These are phyloP conservation scores for Senna tora DNA, from an alignment of 306 rosid species.

Conservation along the genomic window DNA sequence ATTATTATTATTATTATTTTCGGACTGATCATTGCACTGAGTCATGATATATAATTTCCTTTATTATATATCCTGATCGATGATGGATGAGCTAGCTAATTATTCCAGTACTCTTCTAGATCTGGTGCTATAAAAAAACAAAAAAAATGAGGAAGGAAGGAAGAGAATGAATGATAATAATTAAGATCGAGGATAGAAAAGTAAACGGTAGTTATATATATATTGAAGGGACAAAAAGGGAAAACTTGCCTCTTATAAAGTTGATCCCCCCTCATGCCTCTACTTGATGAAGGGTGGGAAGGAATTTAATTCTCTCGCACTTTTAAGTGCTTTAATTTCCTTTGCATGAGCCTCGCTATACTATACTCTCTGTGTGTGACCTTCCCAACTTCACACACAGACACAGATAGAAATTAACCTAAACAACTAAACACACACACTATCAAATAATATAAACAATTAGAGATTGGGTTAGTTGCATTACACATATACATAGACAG, in stretches of 20 bases:
- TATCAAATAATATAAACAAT: conserved; percentile 36
- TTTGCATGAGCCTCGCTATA: conserved; percentile 29
- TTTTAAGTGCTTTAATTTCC: conserved; percentile 40
- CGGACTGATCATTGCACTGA: conserved; percentile 56
- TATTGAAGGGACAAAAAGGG: conserved; percentile 37
- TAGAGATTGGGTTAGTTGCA: conserved; percentile 47
- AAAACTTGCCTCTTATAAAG: conserved; percentile 54
- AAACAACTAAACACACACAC: conserved; percentile 45
- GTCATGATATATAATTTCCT: conserved; percentile 49
- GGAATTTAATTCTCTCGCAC: conserved; percentile 62
- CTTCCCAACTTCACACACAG: conserved; percentile 36
- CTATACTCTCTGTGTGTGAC: conserved; percentile 10
- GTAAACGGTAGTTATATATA: too few species aligned
- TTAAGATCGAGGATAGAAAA: too few species aligned
- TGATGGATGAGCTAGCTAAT: too few species aligned
- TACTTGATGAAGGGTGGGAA: conserved; percentile 53
- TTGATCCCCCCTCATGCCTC: conserved; percentile 52
- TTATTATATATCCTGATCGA: conserved; percentile 28
- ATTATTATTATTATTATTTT: conserved; percentile 42
- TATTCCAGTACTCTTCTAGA: conserved; percentile 37
- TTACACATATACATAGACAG: too few species aligned
- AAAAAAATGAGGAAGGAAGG: conserved; percentile 26
- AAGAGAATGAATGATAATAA: conserved; percentile 33
- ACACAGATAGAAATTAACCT: conserved; percentile 18
- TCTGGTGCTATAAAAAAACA: conserved; percentile 30